Evolutionary conservation across 441 rosid species (phyloP), one percentile per base, ranked within the genome.

Genomic region (Biscutella laevigata): DNA sequence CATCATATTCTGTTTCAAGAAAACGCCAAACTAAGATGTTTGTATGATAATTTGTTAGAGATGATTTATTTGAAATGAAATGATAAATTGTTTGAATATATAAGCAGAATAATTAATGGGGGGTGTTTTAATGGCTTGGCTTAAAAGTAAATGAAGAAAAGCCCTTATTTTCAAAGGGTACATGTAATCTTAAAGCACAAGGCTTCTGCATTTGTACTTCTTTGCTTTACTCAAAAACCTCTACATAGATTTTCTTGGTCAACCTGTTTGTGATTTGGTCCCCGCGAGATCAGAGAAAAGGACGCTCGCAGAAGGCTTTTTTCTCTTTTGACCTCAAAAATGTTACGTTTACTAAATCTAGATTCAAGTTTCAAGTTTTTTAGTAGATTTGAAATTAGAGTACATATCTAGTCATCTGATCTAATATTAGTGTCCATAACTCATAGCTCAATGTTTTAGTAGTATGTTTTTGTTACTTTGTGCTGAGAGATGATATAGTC

Each of bases 161-260:
- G 34, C 72, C 62, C 62, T 64, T 49, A 49, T 73, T 77, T 75
- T 72, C 75, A 74, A 67, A 71, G 11, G n/a, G n/a, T 73, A 76
- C 57, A 80, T 76, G 78, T 36, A 74, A 76, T 58, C 95, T 86
- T 92, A 53, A 84, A 86, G 97, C 76, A 72, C 83, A 91, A 88
- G 96, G 73, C 59, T 68, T 66, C 54, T 4, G n/a, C n/a, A n/a
- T n/a, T n/a, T n/a, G n/a, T n/a, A 52, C 70, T 62, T 76, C 73
- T 74, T 83, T 83, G 95, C 98, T 91, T 91, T 79, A 91, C 98
- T 91, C 88, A 64, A 74, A 79, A 81, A 75, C 74, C 62, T 61
- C 59, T 52, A 63, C 59, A 60, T 59, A 73, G 46, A 53, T 54
- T 53, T 67, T 58, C 38, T 51, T 53, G 69, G 76, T 74, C 73